These are phyloP conservation scores for Cystobasidium ongulense DNA, from an alignment of 768 basidiomycete genomes.

Conservation along the genomic window DNA sequence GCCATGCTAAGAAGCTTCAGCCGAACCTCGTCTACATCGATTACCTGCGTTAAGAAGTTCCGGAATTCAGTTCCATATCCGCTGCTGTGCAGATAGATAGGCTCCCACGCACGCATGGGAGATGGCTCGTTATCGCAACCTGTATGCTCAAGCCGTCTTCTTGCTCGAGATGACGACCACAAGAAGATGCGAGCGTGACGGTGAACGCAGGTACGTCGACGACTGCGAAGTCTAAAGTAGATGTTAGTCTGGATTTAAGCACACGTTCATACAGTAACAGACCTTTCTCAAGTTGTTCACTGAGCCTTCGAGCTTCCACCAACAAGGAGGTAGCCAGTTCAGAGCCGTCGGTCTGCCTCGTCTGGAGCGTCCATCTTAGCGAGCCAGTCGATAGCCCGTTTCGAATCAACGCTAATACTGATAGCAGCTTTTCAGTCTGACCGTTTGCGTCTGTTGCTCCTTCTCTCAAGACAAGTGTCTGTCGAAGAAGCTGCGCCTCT, in stretches of 20 bases:
- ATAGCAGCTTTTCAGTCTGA: conserved; percentile 50
- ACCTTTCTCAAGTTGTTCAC: conserved; percentile 42
- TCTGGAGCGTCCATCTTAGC: conserved; percentile 47
- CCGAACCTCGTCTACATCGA: conserved; percentile 58
- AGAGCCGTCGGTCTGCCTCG: conserved; percentile 1
- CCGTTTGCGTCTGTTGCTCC: conserved; percentile 50
- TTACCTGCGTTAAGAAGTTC: conserved; percentile 48
- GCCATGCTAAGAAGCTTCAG: conserved; percentile 60
- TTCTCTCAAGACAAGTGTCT: conserved; percentile 25
- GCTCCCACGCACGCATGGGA: conserved; percentile 56
- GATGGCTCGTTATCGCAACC: conserved; percentile 56
- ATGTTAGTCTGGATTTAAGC: neutral
- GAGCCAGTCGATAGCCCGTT: conserved; percentile 54
- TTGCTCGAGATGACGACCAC: neutral
- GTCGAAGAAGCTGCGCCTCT: conserved; percentile 35
- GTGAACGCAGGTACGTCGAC: conserved; percentile 50
- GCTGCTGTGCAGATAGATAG: neutral
- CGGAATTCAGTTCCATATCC: neutral
- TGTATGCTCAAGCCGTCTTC: conserved; percentile 47
- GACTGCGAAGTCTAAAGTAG: conserved; percentile 56
- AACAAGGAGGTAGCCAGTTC: conserved; percentile 34
- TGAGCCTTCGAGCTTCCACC: conserved; percentile 37
- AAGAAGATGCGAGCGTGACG: conserved; percentile 12
- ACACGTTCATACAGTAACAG: neutral
- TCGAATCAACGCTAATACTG: conserved; percentile 51